Evolutionary conservation across 1,139 yeast species (phyloP).

Genomic region (Kazachstania sp.): DNA sequence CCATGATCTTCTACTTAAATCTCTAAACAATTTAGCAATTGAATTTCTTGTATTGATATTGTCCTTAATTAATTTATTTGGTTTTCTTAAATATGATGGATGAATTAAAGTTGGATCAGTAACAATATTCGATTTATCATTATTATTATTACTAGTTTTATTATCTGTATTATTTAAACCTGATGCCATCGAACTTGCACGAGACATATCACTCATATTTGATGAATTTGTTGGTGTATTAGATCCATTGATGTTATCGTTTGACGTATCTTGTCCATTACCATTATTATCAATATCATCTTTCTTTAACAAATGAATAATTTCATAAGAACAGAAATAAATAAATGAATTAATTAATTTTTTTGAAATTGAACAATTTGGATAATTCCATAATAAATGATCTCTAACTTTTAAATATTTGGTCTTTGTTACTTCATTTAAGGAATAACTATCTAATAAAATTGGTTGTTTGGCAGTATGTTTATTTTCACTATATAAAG

Average conservation of each 20-base stretch:
- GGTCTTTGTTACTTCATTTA: slow-evolving; percentile 52
- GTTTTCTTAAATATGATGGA: slow-evolving; percentile 25
- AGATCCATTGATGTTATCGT: not conserved
- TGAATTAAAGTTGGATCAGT: slow-evolving; percentile 18
- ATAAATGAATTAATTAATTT: slow-evolving; percentile 69
- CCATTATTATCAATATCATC: not conserved
- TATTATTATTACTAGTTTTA: too few species aligned
- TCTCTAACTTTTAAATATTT: slow-evolving; percentile 72
- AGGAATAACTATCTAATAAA: slow-evolving; percentile 63
- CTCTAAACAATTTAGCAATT: slow-evolving; percentile 66
- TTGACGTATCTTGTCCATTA: too few species aligned
- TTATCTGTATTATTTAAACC: not conserved
- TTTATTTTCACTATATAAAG: slow-evolving; percentile 45
- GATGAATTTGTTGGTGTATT: not conserved
- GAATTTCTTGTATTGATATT: slow-evolving; percentile 37
- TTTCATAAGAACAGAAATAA: slow-evolving; percentile 59
- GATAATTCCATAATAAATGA: slow-evolving; percentile 84
- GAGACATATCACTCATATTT: not conserved
- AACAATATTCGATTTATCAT: not conserved
- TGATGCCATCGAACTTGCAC: not conserved
- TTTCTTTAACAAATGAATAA: slow-evolving; percentile 36
- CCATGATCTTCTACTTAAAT: slow-evolving; percentile 89
- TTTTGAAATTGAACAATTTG: slow-evolving; percentile 67
- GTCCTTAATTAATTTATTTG: slow-evolving; percentile 28
- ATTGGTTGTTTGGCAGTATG: slow-evolving; percentile 37